phyloP scores from a whole-genome alignment of 148 eudicot genomes.

The Heliosperma pusillum region DNA sequence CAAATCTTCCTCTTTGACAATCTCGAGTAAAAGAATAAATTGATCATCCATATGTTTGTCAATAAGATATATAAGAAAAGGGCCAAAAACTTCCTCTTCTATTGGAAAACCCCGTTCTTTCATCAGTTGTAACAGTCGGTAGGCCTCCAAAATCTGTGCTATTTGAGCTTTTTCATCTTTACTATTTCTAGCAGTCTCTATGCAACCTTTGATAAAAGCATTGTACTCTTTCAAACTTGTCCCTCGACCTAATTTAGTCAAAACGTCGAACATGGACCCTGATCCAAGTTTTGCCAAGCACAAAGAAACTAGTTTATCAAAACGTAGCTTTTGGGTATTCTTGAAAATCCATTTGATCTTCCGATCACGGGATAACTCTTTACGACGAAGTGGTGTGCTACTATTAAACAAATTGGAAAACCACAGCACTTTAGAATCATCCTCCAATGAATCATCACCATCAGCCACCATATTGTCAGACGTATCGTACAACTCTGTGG shows the following conservation, averaged over 20 bases:
- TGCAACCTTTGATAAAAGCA: constrained; percentile 51
- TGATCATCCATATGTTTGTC: constrained; percentile 67
- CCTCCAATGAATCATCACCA: constrained; percentile 20
- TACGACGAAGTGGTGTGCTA: constrained; percentile 39
- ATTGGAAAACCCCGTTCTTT: constrained; percentile 67
- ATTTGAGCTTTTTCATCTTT: constrained; percentile 52
- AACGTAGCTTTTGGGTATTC: constrained; percentile 45
- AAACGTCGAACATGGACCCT: constrained; percentile 42
- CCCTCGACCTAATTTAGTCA: constrained; percentile 68
- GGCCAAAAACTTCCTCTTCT: constrained; percentile 76
- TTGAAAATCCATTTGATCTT: constrained; percentile 68
- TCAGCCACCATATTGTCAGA: constrained; percentile 19
- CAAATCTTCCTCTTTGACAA: constrained; percentile 54
- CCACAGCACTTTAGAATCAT: constrained; percentile 39
- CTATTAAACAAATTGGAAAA: constrained; percentile 24
- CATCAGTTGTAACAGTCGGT: constrained; percentile 50
- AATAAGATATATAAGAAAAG: constrained; percentile 60
- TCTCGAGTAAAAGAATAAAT: constrained; percentile 48
- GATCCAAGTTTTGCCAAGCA: constrained; percentile 62
- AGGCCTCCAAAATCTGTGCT: constrained; percentile 49
- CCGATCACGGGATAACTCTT: constrained; percentile 54
- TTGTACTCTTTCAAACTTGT: constrained; percentile 70
- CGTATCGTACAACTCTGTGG: not conserved
- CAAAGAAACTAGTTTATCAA: constrained; percentile 41
- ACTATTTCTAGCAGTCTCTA: constrained; percentile 51